Evolutionary conservation across 2,329 filamentous ascomycete genomes (phyloP), one percentile per base, ranked within the genome.

Genomic region (Fusarium sp.): DNA sequence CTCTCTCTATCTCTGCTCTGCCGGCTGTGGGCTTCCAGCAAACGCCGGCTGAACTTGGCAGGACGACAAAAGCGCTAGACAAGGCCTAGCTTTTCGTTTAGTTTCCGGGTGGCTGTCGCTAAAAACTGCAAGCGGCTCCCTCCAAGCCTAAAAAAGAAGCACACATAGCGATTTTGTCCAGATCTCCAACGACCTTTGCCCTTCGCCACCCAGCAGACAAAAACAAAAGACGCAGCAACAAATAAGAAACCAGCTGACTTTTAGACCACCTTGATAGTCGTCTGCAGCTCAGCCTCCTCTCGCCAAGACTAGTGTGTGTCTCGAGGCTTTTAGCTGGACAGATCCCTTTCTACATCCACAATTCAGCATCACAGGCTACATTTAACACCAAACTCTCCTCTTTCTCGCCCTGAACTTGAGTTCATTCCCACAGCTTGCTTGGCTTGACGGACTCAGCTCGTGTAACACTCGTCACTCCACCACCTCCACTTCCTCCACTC

Each of bases 101-200:
- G 63, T 41, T 55, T 45, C 63, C 53, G 67, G 58, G 63, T 67
- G 63, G 63, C 51, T 60, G 51, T 65, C 42, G 66, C 64, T 70
- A 61, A 64, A 66, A 69, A 67, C 66, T 69, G 63, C 66, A 67
- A 61, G 63, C 67, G 67, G 67, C 57, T 70, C 53, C 67, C 45
- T 49, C 58, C 49, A 64, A 27, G 43, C 67, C 67, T 45, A 67
- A 69, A 70, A 69, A 70, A 70, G 63, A 61, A 70, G 63, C 64
- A 68, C 60, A n/a, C 52, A 67, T 54, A 18, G 51, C 29, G 37
- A 50, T 51, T 62, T 60, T 45, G 62, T 43, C 43, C 21, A 63
- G 50, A 69, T 56, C 54, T 67, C 37, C 58, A 60, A 56, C 56
- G 50, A 40, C 62, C 36, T 51, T 49, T 45, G 35, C 31, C 54